Evolutionary conservation across 768 basidiomycete genomes (phyloP).

Genomic region (Baorangia bicolor): DNA sequence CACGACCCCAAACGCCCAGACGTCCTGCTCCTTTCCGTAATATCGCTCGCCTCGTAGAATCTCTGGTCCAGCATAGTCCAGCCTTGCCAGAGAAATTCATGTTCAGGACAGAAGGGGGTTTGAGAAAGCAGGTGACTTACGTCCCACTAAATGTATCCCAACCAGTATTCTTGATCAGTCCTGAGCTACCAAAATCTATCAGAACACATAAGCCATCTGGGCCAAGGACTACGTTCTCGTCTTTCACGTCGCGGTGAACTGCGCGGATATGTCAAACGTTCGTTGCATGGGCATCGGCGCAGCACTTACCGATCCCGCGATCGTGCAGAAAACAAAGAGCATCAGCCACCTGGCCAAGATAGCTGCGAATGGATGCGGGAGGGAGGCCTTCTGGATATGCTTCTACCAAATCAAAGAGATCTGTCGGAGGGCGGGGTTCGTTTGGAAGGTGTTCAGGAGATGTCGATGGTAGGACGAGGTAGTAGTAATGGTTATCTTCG

Average conservation of each 20-base stretch:
- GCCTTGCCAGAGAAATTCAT: constrained; percentile 38
- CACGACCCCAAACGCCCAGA: constrained; percentile 98
- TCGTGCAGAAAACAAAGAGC: constrained; percentile 86
- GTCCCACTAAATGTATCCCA: constrained; percentile 95
- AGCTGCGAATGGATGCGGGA: constrained; percentile 68
- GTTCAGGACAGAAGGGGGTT: constrained; percentile 7
- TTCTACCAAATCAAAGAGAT: constrained; percentile 96
- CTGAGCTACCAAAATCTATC: constrained; percentile 97
- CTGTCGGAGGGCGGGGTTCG: constrained; percentile 60
- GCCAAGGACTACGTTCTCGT: constrained; percentile 91
- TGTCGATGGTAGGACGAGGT: constrained; percentile 82
- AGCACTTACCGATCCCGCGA: constrained; percentile 78
- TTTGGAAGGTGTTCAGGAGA: constrained; percentile 56
- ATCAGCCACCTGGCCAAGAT: constrained; percentile 93
- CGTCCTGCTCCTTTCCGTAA: constrained; percentile 94
- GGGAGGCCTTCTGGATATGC: constrained; percentile 83
- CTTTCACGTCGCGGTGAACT: constrained; percentile 98
- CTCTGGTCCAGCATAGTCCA: constrained; percentile 96
- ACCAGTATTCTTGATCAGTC: constrained; percentile 75
- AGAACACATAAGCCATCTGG: constrained; percentile 81
- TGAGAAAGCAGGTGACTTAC: constrained; percentile 46
- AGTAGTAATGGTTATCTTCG: constrained; percentile 95
- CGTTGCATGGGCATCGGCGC: background rate
- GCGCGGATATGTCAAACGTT: constrained; percentile 8
- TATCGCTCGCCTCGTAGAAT: constrained; percentile 94